Evolutionary conservation across 371 early-diverging fungal species (phyloP).

Genomic region (Mucor mucedo): DNA sequence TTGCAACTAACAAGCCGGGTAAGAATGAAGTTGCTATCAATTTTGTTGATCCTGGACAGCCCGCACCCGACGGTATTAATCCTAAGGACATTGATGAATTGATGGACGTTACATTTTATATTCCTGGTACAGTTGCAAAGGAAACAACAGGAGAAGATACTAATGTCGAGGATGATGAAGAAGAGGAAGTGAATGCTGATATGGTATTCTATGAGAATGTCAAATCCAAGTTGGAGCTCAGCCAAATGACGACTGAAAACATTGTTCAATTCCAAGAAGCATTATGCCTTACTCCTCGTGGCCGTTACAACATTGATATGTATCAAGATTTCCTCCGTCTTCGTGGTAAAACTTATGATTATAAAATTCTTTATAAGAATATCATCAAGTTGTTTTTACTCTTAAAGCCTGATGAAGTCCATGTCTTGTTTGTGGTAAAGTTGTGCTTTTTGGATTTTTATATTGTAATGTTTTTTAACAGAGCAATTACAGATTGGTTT

Average conservation of each 20-base stretch:
- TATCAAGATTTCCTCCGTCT: slow-evolving; percentile 90
- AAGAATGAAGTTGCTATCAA: slow-evolving; percentile 95
- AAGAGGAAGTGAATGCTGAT: slow-evolving; percentile 77
- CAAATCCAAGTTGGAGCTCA: slow-evolving; percentile 90
- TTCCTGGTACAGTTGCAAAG: slow-evolving; percentile 84
- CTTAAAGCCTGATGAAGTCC: slow-evolving; percentile 93
- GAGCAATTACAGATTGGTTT: slow-evolving; percentile 70
- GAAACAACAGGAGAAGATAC: slow-evolving; percentile 50
- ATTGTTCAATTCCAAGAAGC: slow-evolving; percentile 91
- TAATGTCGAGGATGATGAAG: slow-evolving; percentile 69
- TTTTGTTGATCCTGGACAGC: slow-evolving; percentile 73
- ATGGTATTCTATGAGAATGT: slow-evolving; percentile 89
- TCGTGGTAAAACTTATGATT: slow-evolving; percentile 97
- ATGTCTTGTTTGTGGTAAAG: slow-evolving; percentile 83
- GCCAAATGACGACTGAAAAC: slow-evolving; percentile 84
- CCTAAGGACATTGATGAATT: slow-evolving; percentile 76
- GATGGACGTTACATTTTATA: slow-evolving; percentile 92
- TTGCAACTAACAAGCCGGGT: slow-evolving; percentile 84
- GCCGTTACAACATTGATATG: slow-evolving; percentile 96
- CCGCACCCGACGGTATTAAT: slow-evolving; percentile 57
- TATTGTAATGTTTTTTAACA: too few species aligned
- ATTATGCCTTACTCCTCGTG: slow-evolving; percentile 91
- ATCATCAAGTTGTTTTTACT: slow-evolving; percentile 87
- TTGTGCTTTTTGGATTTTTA: too few species aligned
- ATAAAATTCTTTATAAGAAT: slow-evolving; percentile 90